A percentile compares a stretch with the other conserved stretches of the same genome.
These are phyloP conservation scores for Saussurea involucrata DNA, from an alignment of 129 eudicot genomes.

Conservation along the genomic window DNA sequence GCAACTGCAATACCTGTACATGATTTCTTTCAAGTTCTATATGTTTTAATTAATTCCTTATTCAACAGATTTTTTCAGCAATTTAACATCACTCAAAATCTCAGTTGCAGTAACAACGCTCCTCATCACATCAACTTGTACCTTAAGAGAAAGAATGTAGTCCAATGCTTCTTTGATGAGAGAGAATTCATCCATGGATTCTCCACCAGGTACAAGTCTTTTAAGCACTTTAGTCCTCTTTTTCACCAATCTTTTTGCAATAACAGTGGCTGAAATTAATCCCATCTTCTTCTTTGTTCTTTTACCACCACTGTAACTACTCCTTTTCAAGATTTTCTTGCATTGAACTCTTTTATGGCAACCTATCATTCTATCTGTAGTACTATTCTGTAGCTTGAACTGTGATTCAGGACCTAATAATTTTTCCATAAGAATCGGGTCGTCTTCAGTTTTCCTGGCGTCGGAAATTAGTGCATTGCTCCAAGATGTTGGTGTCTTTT, in stretches of 20 bases:
- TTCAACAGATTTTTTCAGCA: slow-evolving; percentile 15
- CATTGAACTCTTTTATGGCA: slow-evolving; percentile 24
- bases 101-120: slow-evolving; percentile 47
- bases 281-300: slow-evolving; percentile 19
- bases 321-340: slow-evolving; percentile 51
- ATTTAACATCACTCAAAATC: slow-evolving; percentile 17
- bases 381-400: not conserved
- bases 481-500: slow-evolving; percentile 42
- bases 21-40: slow-evolving; percentile 10
- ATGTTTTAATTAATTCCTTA: not conserved
- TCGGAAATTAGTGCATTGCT: slow-evolving; percentile 54
- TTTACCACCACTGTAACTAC: slow-evolving; percentile 11
- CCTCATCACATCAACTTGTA: slow-evolving; percentile 82
- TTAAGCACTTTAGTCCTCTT: slow-evolving; percentile 63
- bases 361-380: not conserved
- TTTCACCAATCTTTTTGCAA: slow-evolving; percentile 61
- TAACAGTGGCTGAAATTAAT: slow-evolving; percentile 21
- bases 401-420: slow-evolving; percentile 16
- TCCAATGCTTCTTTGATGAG: slow-evolving; percentile 74
- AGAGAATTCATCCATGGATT: slow-evolving; percentile 53
- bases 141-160: slow-evolving; percentile 52
- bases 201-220: slow-evolving; percentile 78
- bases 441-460: slow-evolving; percentile 28
- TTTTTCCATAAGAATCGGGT: slow-evolving; percentile 20
- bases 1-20: slow-evolving; percentile 27